Evolutionary conservation across 2,329 filamentous ascomycete genomes (phyloP).

Genomic region (Colletotrichum euphorbiae): DNA sequence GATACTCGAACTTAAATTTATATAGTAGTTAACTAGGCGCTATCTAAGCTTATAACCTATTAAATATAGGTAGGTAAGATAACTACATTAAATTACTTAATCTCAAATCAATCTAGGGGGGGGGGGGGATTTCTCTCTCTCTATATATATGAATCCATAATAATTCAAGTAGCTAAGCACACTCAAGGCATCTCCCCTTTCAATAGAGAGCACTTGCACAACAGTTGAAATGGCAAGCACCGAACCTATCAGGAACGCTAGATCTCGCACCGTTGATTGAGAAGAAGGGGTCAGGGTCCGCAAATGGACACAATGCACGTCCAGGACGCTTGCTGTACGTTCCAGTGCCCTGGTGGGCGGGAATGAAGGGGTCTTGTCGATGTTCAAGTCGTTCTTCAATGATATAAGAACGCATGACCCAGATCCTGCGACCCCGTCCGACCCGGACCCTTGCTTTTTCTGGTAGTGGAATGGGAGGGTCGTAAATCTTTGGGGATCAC

Average conservation of each 20-base stretch:
- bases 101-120: too few relatives aligned
- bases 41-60: too few relatives aligned
- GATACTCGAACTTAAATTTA: too few relatives aligned
- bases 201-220: too few relatives aligned
- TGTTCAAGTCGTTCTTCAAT: neutral
- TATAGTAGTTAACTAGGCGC: too few relatives aligned
- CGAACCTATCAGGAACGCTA: neutral
- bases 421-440: neutral
- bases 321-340: neutral
- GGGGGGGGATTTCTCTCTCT: too few relatives aligned
- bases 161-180: too few relatives aligned
- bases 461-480: conserved; percentile 27
- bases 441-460: conserved; percentile 4
- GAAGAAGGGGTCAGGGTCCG: conserved; percentile 2
- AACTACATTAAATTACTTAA: too few relatives aligned
- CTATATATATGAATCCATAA: too few relatives aligned
- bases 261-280: conserved; percentile 1
- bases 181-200: too few relatives aligned
- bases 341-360: neutral
- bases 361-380: neutral
- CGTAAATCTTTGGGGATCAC: conserved; percentile 15
- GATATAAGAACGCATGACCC: conserved; percentile 15
- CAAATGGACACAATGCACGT: neutral
- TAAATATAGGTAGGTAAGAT: too few relatives aligned
- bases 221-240: conserved; percentile 1